Conservation (phyloP, 495 filamentous ascomycete species). For the Pseudotulostoma volvatum region DNA sequence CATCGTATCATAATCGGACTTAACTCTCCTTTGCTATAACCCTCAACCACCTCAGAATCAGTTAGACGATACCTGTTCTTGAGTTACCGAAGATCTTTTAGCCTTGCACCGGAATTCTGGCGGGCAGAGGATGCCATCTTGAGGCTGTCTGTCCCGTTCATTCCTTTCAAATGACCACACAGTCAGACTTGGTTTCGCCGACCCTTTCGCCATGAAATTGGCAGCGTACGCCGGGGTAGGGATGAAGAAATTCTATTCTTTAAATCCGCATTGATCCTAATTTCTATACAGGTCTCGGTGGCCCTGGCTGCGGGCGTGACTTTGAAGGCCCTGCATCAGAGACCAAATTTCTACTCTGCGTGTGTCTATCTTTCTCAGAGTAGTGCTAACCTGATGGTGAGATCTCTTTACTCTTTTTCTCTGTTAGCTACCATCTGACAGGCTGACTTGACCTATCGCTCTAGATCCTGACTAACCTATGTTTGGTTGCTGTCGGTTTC, state of each 20-base stretch:
- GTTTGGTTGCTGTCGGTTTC: conserved; percentile 56
- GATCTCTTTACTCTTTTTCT: too few species aligned
- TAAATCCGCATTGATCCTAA: background rate
- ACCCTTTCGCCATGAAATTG: conserved; percentile 31
- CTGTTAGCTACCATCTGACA: background rate
- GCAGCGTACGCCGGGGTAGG: conserved; percentile 37
- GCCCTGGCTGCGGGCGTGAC: conserved; percentile 68
- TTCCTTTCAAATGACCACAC: too few species aligned
- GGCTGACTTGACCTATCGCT: background rate
- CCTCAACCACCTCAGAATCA: too few species aligned
- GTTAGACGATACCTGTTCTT: too few species aligned
- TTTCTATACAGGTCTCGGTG: conserved; percentile 42
- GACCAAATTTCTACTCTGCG: conserved; percentile 93
- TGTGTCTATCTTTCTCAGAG: conserved; percentile 92
- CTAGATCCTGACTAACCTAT: conserved; percentile 78
- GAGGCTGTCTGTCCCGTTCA: too few species aligned
- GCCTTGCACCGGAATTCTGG: too few species aligned
- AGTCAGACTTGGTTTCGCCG: too few species aligned
- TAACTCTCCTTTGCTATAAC: too few species aligned
- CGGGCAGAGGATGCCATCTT: too few species aligned
- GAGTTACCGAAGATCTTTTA: too few species aligned
- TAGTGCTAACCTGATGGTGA: conserved; percentile 83
- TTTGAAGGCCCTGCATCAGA: conserved; percentile 79
- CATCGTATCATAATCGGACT: too few species aligned
- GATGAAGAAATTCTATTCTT: too few species aligned